Evolutionary conservation across 768 basidiomycete genomes (phyloP).

Genomic region (Psilocybe sp.): DNA sequence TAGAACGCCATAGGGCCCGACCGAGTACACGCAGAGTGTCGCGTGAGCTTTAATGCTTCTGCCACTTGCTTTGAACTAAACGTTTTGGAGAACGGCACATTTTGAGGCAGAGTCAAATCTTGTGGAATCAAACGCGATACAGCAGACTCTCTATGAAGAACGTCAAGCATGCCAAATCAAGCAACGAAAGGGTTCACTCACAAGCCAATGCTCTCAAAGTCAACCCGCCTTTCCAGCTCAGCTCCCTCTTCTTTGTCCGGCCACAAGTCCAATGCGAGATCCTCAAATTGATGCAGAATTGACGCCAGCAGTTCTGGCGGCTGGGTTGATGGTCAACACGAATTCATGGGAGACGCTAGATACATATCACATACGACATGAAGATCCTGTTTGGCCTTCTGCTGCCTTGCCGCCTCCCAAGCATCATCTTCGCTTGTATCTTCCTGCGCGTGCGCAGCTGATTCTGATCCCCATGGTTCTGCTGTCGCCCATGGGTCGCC

Average conservation of each 20-base stretch:
- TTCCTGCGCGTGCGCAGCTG: constrained; percentile 9
- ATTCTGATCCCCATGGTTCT: constrained; percentile 34
- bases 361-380: constrained; percentile 54
- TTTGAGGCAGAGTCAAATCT: constrained; percentile 47
- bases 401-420: constrained; percentile 62
- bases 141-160: constrained; percentile 33
- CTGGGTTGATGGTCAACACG: constrained; percentile 32
- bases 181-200: constrained; percentile 35
- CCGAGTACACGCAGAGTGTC: constrained; percentile 50
- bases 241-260: constrained; percentile 26
- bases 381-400: constrained; percentile 58
- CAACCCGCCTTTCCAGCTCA: constrained; percentile 23
- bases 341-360: constrained; percentile 13
- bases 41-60: constrained; percentile 62
- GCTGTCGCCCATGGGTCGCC: constrained; percentile 31
- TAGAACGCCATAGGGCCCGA: constrained; percentile 70
- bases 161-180: not conserved
- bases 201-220: constrained; percentile 52
- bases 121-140: constrained; percentile 46
- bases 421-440: constrained; percentile 45
- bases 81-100: constrained; percentile 50
- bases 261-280: constrained; percentile 52
- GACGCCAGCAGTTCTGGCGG: constrained; percentile 65
- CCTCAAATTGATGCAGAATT: constrained; percentile 53
- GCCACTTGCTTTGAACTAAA: constrained; percentile 56